Conservation (phyloP, 2,329 filamentous ascomycete genomes). For the Annulohypoxylon truncatum region DNA sequence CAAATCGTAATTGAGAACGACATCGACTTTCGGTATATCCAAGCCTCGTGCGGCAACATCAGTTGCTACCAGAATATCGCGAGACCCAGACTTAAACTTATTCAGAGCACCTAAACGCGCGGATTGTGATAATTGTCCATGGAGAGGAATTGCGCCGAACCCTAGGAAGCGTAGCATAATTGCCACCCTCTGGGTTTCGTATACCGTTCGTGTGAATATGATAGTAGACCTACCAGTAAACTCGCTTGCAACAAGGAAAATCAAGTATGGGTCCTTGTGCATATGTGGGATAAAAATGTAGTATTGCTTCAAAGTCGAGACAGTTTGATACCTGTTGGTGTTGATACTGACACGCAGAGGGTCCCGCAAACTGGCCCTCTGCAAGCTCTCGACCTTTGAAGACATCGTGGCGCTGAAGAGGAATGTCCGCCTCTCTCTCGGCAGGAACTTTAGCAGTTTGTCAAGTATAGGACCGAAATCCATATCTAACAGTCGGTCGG, state of each 20-base stretch:
- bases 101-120: slow-evolving; percentile 86
- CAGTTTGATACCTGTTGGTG: slow-evolving; percentile 88
- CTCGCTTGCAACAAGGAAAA: slow-evolving; percentile 83
- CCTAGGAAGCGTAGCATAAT: slow-evolving; percentile 86
- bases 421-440: slow-evolving; percentile 80
- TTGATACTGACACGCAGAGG: slow-evolving; percentile 86
- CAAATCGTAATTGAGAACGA: slow-evolving; percentile 87
- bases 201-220: slow-evolving; percentile 91
- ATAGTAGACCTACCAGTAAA: slow-evolving; percentile 88
- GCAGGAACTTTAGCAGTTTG: slow-evolving; percentile 91
- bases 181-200: slow-evolving; percentile 87
- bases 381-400: slow-evolving; percentile 91
- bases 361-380: slow-evolving; percentile 87
- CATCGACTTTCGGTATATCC: slow-evolving; percentile 90
- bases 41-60: slow-evolving; percentile 94
- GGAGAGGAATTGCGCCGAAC: slow-evolving; percentile 90
- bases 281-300: slow-evolving; percentile 88
- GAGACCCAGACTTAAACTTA: slow-evolving; percentile 85
- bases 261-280: slow-evolving; percentile 89
- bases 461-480: slow-evolving; percentile 94
- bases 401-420: slow-evolving; percentile 96
- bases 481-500: slow-evolving; percentile 89
- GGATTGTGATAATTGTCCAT: slow-evolving; percentile 88
- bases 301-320: slow-evolving; percentile 86
- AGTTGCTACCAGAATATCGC: slow-evolving; percentile 90